A percentile compares a stretch with the other conserved stretches of the same genome.
Conservation (phyloP, 495 filamentous ascomycete genomes). For the Penicillium crystallinum region DNA sequence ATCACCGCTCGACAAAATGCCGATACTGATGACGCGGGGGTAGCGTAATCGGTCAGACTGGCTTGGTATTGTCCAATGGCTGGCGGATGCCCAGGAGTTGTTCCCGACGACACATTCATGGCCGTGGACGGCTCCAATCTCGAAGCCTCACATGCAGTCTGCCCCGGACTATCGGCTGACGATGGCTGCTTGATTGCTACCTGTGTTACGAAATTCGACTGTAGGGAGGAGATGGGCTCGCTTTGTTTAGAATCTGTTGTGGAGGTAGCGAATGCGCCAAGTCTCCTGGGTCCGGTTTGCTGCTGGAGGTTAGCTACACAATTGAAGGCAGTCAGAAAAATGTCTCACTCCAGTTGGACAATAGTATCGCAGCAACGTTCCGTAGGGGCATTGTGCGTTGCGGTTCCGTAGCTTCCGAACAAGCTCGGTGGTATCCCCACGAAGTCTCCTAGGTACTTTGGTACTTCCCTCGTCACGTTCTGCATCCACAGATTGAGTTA, state of each 20-base stretch:
- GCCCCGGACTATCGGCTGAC: background rate
- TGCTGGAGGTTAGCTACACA: slow-evolving; percentile 13
- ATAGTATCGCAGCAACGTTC: slow-evolving; percentile 69
- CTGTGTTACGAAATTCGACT: slow-evolving; percentile 31
- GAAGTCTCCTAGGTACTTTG: slow-evolving; percentile 72
- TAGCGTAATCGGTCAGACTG: slow-evolving; percentile 65
- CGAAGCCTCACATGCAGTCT: background rate
- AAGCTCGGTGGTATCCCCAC: slow-evolving; percentile 53
- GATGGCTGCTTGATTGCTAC: slow-evolving; percentile 4
- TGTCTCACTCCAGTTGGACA: slow-evolving; percentile 58
- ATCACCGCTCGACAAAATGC: slow-evolving; percentile 83
- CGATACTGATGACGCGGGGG: slow-evolving; percentile 64
- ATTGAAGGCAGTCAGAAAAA: background rate
- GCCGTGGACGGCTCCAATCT: background rate
- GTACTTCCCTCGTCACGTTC: slow-evolving; percentile 3
- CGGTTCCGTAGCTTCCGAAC: slow-evolving; percentile 63
- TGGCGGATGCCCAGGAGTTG: background rate
- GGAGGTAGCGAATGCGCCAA: slow-evolving; percentile 16
- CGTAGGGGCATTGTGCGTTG: slow-evolving; percentile 72
- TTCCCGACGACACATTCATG: background rate
- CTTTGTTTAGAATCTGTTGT: background rate
- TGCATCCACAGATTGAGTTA: background rate
- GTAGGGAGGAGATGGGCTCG: slow-evolving; percentile 14
- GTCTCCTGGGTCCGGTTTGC: slow-evolving; percentile 27
- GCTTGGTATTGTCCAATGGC: slow-evolving; percentile 14